phyloP scores from a whole-genome alignment of 2,329 filamentous ascomycete genomes.

The Cercospora sojina region DNA sequence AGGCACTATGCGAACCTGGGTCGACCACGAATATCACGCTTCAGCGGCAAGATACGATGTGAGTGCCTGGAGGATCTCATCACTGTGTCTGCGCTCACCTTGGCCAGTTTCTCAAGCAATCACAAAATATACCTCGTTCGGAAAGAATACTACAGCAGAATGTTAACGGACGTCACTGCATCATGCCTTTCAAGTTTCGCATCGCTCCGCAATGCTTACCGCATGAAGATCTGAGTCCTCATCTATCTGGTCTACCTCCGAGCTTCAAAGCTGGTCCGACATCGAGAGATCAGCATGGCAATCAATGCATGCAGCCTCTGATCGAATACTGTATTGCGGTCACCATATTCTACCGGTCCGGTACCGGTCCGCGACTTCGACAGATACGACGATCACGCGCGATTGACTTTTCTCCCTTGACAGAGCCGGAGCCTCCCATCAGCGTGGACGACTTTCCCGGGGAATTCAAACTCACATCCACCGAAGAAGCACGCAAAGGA shows the following conservation, averaged over 20 bases:
- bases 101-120: background rate
- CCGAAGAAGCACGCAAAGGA: conserved; percentile 1
- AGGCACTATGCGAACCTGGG: background rate
- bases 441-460: conserved; percentile 12
- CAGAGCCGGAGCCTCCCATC: background rate
- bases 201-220: conserved; percentile 11
- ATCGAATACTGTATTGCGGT: conserved; percentile 3
- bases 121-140: background rate
- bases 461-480: background rate
- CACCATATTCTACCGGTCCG: background rate
- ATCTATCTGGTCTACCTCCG: conserved; percentile 4
- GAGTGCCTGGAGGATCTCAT: background rate
- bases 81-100: background rate
- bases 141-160: background rate
- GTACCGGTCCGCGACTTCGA: background rate
- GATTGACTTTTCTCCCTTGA: background rate
- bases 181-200: conserved; percentile 10
- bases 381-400: background rate
- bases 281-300: conserved; percentile 1
- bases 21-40: background rate
- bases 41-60: background rate
- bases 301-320: conserved; percentile 14
- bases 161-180: background rate
- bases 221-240: background rate
- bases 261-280: background rate